Conservation (phyloP, 2,329 filamentous ascomycete genomes). For the Stachybotrys elegans region DNA sequence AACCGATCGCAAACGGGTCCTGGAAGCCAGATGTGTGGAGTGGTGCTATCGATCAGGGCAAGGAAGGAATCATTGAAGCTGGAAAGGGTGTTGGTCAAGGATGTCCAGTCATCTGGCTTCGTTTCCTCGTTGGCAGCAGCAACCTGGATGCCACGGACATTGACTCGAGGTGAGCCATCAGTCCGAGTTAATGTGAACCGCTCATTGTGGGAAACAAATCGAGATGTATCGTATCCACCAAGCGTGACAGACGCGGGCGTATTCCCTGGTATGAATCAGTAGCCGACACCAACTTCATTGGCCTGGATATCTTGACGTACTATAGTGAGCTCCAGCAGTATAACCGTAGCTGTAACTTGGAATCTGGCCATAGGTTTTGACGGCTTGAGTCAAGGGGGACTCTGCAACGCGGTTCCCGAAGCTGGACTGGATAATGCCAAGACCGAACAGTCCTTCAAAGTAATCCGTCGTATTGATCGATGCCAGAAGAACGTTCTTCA, state of each 20-base stretch:
- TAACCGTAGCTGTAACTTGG: constrained; percentile 72
- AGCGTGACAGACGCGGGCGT: constrained; percentile 56
- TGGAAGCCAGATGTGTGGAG: constrained; percentile 61
- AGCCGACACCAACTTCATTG: no score
- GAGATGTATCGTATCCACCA: constrained; percentile 63
- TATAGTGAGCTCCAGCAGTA: constrained; percentile 70
- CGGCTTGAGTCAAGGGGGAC: constrained; percentile 50
- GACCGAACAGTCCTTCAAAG: constrained; percentile 49
- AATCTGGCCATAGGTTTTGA: constrained; percentile 54
- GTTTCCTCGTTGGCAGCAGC: constrained; percentile 23
- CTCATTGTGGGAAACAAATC: constrained; percentile 56
- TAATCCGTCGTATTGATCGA: constrained; percentile 51
- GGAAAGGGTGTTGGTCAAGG: constrained; percentile 31
- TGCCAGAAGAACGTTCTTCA: constrained; percentile 43
- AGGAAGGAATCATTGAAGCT: constrained; percentile 41
- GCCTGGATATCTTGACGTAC: no score
- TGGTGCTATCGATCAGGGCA: constrained; percentile 58
- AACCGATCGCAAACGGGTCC: constrained; percentile 57
- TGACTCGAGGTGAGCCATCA: constrained; percentile 51
- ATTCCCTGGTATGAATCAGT: constrained; percentile 21
- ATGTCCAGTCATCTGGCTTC: constrained; percentile 31
- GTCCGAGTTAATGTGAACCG: constrained; percentile 53
- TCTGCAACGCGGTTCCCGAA: constrained; percentile 46
- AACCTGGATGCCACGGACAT: constrained; percentile 54
- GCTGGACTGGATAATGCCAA: constrained; percentile 50